Conservation (phyloP, 495 filamentous ascomycete genomes). For the Penicillium bovifimosum region DNA sequence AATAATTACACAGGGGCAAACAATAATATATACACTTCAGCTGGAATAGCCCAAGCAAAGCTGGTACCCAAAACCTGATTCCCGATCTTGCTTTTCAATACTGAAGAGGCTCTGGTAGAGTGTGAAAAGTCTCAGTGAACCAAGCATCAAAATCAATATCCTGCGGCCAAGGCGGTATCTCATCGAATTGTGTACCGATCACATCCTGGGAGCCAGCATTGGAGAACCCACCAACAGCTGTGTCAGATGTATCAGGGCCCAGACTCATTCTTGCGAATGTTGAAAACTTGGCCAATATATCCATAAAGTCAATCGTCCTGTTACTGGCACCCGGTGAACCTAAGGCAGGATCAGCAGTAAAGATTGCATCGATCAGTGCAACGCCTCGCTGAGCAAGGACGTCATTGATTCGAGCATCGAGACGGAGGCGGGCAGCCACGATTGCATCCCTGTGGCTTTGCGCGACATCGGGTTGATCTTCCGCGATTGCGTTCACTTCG, state of each 20-base stretch:
- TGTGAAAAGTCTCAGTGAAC: slow-evolving; percentile 28
- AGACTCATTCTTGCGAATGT: slow-evolving; percentile 16
- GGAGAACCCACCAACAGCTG: slow-evolving; percentile 12
- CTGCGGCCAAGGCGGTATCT: slow-evolving; percentile 21
- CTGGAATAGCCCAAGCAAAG: not conserved
- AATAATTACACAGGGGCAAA: no score
- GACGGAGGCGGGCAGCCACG: slow-evolving; percentile 20
- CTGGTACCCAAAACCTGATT: no score
- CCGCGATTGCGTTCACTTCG: slow-evolving; percentile 20
- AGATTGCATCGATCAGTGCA: slow-evolving; percentile 28
- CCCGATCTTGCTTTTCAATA: not conserved
- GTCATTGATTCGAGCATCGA: slow-evolving; percentile 18
- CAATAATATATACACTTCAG: no score
- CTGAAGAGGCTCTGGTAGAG: slow-evolving; percentile 10
- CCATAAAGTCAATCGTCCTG: slow-evolving; percentile 21
- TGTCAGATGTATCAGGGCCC: slow-evolving; percentile 14
- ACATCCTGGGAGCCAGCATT: slow-evolving; percentile 14
- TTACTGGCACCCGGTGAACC: not conserved
- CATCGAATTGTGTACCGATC: slow-evolving; percentile 13
- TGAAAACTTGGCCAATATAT: slow-evolving; percentile 24
- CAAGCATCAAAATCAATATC: slow-evolving; percentile 29
- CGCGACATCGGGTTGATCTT: slow-evolving; percentile 11
- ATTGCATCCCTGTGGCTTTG: slow-evolving; percentile 23
- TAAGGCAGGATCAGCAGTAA: slow-evolving; percentile 16
- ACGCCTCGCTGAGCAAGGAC: slow-evolving; percentile 28